Evolutionary conservation across 345 rosid species (phyloP).

Genomic region (Salix arbutifolia): DNA sequence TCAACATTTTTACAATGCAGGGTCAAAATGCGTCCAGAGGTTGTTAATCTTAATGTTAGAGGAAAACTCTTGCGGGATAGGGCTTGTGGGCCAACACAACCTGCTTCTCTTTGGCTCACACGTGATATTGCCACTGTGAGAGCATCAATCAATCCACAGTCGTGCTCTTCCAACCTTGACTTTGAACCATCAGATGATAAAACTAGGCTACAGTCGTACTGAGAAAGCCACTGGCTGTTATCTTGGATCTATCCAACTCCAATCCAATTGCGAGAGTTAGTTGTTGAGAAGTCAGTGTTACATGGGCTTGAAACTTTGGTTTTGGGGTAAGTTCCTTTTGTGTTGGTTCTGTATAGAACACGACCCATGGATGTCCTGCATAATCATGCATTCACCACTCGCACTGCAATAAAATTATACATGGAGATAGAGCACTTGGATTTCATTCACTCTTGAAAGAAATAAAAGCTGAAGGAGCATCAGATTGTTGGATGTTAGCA

Average conservation of each 20-base stretch:
- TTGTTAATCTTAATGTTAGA: constrained; percentile 17
- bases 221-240: constrained; percentile 3
- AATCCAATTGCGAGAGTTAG: not conserved
- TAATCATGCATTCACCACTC: not conserved
- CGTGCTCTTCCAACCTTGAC: constrained; percentile 10
- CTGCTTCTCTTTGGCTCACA: constrained; percentile 17
- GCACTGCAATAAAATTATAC: not conserved
- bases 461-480: not conserved
- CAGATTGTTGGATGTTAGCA: not conserved
- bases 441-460: not conserved
- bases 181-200: constrained; percentile 3
- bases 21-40: constrained; percentile 19
- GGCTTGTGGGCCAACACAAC: constrained; percentile 4
- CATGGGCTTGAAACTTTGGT: constrained; percentile 5
- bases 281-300: not conserved
- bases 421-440: not conserved
- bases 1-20: not conserved
- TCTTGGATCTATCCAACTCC: constrained; percentile 5
- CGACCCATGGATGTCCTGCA: constrained; percentile 19
- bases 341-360: constrained; percentile 12
- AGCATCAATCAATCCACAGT: constrained; percentile 10
- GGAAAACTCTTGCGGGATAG: constrained; percentile 10
- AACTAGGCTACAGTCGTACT: not conserved
- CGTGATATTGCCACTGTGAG: constrained; percentile 14
- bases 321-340: not conserved